phyloP scores from a whole-genome alignment of 169 alveolate species.

The Plasmodium gaboni region DNA sequence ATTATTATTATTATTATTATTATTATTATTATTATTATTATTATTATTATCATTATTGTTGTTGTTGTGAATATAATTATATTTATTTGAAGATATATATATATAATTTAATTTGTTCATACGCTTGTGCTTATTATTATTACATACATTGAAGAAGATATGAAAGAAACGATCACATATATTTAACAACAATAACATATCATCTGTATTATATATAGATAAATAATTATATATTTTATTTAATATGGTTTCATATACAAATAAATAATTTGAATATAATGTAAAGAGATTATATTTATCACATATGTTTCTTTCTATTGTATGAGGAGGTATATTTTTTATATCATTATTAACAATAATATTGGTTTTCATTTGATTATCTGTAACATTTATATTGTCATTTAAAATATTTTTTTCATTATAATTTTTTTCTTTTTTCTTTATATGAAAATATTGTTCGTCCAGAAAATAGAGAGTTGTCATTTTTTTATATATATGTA shows the following conservation, averaged over 20 bases:
- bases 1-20: neutral
- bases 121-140: slow-evolving; percentile 5
- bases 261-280: slow-evolving; percentile 15
- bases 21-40: neutral
- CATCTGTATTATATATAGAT: slow-evolving; percentile 18
- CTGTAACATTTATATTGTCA: too few species aligned
- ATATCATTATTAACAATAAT: too few species aligned
- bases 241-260: slow-evolving; percentile 15
- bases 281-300: slow-evolving; percentile 38
- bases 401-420: neutral
- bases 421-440: neutral
- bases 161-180: slow-evolving; percentile 23
- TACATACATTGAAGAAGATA: slow-evolving; percentile 41
- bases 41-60: too few species aligned
- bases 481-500: slow-evolving; percentile 35
- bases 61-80: slow-evolving; percentile 23
- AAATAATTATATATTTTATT: slow-evolving; percentile 17
- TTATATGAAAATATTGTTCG: neutral
- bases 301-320: slow-evolving; percentile 5
- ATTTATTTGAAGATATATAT: slow-evolving; percentile 16
- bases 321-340: neutral
- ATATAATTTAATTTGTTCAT: slow-evolving; percentile 38
- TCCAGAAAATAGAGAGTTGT: slow-evolving; percentile 10
- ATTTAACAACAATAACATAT: slow-evolving; percentile 29
- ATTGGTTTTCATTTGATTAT: too few species aligned